Conservation (phyloP, 805 yeast genomes). For the Blastobotrys muscicola region DNA sequence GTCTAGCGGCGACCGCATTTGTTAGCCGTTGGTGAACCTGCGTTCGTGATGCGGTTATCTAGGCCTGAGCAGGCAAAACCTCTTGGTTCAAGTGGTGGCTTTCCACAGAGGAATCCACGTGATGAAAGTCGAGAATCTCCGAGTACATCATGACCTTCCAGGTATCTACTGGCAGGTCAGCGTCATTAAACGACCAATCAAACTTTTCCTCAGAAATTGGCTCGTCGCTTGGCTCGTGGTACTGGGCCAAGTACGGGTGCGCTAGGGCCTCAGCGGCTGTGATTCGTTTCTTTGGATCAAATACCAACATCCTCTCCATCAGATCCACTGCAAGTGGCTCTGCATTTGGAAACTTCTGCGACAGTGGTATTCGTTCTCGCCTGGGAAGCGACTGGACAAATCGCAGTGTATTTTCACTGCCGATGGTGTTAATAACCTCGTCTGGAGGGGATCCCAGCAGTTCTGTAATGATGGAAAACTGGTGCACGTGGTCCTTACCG, state of each 20-base stretch:
- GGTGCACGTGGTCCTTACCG: conserved; percentile 97
- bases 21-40: too few relatives aligned
- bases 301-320: conserved; percentile 80
- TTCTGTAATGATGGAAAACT: conserved; percentile 93
- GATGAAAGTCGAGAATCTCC: conserved; percentile 93
- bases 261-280: conserved; percentile 84
- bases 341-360: conserved; percentile 66
- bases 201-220: conserved; percentile 88
- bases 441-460: conserved; percentile 92
- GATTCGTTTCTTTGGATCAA: conserved; percentile 90
- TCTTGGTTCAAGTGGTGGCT: too few relatives aligned
- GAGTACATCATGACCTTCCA: conserved; percentile 99
- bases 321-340: conserved; percentile 69
- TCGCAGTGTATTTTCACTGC: conserved; percentile 88
- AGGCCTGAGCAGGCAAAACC: too few relatives aligned
- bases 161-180: conserved; percentile 93
- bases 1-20: too few relatives aligned
- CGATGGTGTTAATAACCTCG: conserved; percentile 92
- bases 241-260: conserved; percentile 88
- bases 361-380: conserved; percentile 83
- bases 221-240: conserved; percentile 96
- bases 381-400: conserved; percentile 91
- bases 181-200: conserved; percentile 98
- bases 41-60: too few relatives aligned
- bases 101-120: conserved; percentile 42